These are phyloP conservation scores for Gracilaria gracilis DNA, from an alignment of 23 red algal genomes.

Conservation along the genomic window DNA sequence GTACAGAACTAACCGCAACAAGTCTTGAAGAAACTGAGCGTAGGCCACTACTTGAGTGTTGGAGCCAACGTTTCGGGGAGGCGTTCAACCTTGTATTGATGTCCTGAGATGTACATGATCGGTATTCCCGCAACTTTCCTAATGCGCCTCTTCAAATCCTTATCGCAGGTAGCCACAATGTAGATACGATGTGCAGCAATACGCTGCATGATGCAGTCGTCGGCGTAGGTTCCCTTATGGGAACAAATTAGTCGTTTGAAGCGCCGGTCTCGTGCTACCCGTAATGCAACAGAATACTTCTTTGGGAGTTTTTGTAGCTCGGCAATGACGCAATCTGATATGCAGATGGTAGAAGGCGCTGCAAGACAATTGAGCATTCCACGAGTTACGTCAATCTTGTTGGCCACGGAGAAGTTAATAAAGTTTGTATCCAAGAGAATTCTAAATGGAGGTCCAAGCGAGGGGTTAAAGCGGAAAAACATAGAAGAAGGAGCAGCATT, in stretches of 20 bases:
- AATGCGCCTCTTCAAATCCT: constrained; percentile 89
- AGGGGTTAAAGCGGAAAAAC: constrained; percentile 93
- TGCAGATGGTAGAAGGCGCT: constrained; percentile 75
- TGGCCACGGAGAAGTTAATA: constrained; percentile 94
- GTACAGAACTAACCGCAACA: not conserved
- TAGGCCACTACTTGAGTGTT: constrained; percentile 31
- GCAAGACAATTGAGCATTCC: constrained; percentile 90
- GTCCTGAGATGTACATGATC: constrained; percentile 95
- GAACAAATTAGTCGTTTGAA: constrained; percentile 92
- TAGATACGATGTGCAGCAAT: constrained; percentile 87
- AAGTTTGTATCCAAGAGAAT: constrained; percentile 98
- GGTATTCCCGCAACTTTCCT: constrained; percentile 96
- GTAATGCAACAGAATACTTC: constrained; percentile 93
- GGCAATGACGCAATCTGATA: constrained; percentile 98
- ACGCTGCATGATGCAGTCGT: constrained; percentile 96
- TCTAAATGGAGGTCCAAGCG: constrained; percentile 94
- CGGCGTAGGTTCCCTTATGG: constrained; percentile 98
- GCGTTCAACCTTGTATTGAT: constrained; percentile 95
- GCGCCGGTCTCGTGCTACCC: constrained; percentile 76
- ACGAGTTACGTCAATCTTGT: constrained; percentile 91
- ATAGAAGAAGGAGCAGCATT: constrained; percentile 70
- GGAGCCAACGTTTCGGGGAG: constrained; percentile 84
- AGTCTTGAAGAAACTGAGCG: not conserved
- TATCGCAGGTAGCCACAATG: constrained; percentile 97
- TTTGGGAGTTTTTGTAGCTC: constrained; percentile 97